Percentiles rank a stretch among this genome's conserved stretches.
phyloP scores from a whole-genome alignment of 108 stramenopile genomes.

The Skeletonema potamos region DNA sequence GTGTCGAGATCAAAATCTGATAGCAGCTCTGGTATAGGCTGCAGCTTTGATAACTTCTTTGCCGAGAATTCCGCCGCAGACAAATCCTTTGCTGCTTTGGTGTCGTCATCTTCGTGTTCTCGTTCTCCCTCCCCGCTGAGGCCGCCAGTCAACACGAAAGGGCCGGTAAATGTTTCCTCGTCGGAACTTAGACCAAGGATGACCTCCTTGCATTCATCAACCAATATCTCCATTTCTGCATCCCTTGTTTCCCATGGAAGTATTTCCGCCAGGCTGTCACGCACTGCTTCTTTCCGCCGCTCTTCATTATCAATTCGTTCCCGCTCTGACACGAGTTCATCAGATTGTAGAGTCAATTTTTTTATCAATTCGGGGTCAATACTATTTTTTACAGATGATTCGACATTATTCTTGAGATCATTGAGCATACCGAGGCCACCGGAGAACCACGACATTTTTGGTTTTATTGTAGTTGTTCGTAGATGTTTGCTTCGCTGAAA shows the following conservation, averaged over 20 bases:
- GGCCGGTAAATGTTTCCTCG: constrained; percentile 77
- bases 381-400: constrained; percentile 20
- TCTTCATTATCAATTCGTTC: constrained; percentile 66
- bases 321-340: constrained; percentile 75
- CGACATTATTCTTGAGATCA: constrained; percentile 38
- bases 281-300: constrained; percentile 60
- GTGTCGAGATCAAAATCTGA: constrained; percentile 78
- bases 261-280: constrained; percentile 61
- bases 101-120: constrained; percentile 25
- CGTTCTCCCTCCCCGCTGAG: constrained; percentile 43
- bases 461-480: no score
- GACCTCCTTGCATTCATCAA: constrained; percentile 86
- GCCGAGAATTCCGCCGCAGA: constrained; percentile 49
- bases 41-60: constrained; percentile 68
- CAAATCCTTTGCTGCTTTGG: constrained; percentile 31
- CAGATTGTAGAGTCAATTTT: constrained; percentile 78
- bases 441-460: constrained; percentile 34
- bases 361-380: constrained; percentile 62
- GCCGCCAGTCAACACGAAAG: constrained; percentile 63
- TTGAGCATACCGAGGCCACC: constrained; percentile 16
- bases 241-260: constrained; percentile 88
- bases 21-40: constrained; percentile 72
- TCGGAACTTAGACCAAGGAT: constrained; percentile 67
- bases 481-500: no score
- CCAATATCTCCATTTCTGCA: constrained; percentile 81